These are phyloP conservation scores for Juncus inflexus DNA, from an alignment of 176 grass and related monocot genomes.

Conservation along the genomic window DNA sequence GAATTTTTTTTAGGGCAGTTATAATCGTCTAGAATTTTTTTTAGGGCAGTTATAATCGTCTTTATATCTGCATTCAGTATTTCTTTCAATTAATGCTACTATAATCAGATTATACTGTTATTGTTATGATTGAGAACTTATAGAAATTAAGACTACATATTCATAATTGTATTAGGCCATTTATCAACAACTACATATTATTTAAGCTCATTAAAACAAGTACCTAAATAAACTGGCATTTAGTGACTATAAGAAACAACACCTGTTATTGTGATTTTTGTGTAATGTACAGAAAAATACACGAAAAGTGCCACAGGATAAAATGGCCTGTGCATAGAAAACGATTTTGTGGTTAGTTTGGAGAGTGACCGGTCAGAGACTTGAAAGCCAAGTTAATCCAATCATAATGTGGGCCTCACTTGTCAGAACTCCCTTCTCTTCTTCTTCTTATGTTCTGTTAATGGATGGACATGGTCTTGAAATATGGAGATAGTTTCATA, in stretches of 20 bases:
- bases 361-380: slow-evolving; percentile 19
- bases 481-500: too few species aligned
- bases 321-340: neutral
- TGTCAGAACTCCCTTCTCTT: neutral
- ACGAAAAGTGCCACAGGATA: neutral
- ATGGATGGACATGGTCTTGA: neutral
- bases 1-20: neutral
- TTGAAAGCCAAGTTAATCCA: slow-evolving; percentile 37
- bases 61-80: neutral
- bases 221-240: too few species aligned
- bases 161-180: too few species aligned
- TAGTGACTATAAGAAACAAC: too few species aligned
- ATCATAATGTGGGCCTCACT: slow-evolving; percentile 21
- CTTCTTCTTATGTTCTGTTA: neutral
- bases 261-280: too few species aligned
- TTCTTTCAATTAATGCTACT: neutral
- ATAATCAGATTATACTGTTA: too few species aligned
- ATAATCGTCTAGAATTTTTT: neutral
- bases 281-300: too few species aligned
- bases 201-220: too few species aligned
- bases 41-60: neutral
- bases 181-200: too few species aligned
- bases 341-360: slow-evolving; percentile 11
- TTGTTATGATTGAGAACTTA: too few species aligned
- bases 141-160: too few species aligned